Conservation (phyloP, 257 asterid species). For the Plectranthus barbatus region DNA sequence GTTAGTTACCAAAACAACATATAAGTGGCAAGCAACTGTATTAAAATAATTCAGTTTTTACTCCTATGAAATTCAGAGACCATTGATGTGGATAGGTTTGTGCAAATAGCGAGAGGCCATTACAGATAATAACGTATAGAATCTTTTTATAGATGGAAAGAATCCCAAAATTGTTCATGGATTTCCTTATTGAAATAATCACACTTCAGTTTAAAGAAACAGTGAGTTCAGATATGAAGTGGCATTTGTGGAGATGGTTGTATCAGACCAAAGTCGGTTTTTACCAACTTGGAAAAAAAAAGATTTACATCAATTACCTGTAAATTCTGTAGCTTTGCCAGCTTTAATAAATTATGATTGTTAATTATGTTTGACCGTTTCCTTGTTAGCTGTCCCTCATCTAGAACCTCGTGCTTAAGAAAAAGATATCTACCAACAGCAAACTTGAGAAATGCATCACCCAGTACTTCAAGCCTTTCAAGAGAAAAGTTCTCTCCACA, state of each 20-base stretch:
- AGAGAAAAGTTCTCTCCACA: slow-evolving; percentile 76
- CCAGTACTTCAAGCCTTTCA: slow-evolving; percentile 97
- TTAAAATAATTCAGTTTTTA: not conserved
- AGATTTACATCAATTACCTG: slow-evolving; percentile 47
- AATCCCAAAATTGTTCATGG: not conserved
- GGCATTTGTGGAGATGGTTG: not conserved
- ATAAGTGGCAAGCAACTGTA: not conserved
- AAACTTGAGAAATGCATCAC: slow-evolving; percentile 94
- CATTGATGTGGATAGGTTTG: not conserved
- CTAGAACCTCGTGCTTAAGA: slow-evolving; percentile 55
- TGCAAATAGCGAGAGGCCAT: not conserved
- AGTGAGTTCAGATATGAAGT: not conserved
- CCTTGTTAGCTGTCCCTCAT: slow-evolving; percentile 90
- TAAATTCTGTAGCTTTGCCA: slow-evolving; percentile 61
- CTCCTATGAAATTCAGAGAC: not conserved
- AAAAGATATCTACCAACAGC: slow-evolving; percentile 91
- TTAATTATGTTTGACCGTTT: slow-evolving; percentile 78
- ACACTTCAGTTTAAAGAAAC: not conserved
- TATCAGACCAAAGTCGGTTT: not conserved
- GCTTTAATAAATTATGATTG: slow-evolving; percentile 57
- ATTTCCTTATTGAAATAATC: not conserved
- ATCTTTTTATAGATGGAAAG: not conserved
- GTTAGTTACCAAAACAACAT: not conserved
- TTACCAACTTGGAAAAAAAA: not conserved
- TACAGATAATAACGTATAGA: not conserved